Base-by-base conservation (phyloP, 2,329 filamentous ascomycete species). In the Aspergillus intermedius region DNA sequence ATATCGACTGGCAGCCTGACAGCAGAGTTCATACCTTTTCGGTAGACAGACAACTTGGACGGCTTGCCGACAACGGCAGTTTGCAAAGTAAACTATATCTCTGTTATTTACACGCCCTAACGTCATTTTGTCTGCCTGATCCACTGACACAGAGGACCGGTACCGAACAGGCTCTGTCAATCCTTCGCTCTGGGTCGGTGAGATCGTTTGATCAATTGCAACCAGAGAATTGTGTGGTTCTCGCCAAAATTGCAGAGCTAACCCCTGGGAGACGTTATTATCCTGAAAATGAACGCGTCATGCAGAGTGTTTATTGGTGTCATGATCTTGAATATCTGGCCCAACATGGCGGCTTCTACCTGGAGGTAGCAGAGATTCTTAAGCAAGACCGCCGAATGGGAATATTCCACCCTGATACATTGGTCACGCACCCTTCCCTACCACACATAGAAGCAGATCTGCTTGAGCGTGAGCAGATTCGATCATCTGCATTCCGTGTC, bases 231-330 rank as follows among this genome's bases (percentile, higher is more conserved):
- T 45, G 68, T 2, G 41, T 57, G 1, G 44, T 75, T 1, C 59
- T 80, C 0, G 3, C 34, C 0, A n/a, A 56, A 0, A 70, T 80
- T 28, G 66, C 73, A 0, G n/a, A 46, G 0, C 58, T 80, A 0
- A 72, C 73, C 1, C 77, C 78, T 0, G 10, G 6, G 2, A 61
- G 76, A 28, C 13, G 35, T 0, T 81, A 69, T 49, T 81, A 80
- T 49, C 60, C 59, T 12, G 43, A 25, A 4, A 51, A 54, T 43
- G 51, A 57, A 42, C 49, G 56, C 12, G 61, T 65, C 0, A 81
- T 81, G 77, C 75, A 82, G 48, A 65, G 43, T 0, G 66, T 78
- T 2, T 1, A 13, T 0, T 82, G 78, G 79, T 47, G 56, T 0
- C 0, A 49, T 0, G n/a, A 45, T 81, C 17, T 19, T 0, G 64